Evolutionary conservation across 768 basidiomycete genomes (phyloP).

Genomic region (Exidia glandulosa): DNA sequence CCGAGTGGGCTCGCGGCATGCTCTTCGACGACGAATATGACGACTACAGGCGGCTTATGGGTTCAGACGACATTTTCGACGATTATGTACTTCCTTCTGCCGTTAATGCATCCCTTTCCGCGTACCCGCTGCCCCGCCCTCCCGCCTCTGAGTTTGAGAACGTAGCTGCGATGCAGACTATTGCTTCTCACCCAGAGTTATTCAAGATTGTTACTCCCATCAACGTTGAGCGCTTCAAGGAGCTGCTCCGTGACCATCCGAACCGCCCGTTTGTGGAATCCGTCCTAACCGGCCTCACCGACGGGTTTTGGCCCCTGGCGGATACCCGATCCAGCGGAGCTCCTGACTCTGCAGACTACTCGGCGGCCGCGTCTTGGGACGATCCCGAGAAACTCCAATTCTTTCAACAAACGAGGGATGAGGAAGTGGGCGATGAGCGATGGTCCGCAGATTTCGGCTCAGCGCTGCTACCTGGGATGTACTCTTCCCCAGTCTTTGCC

Average conservation of each 20-base stretch:
- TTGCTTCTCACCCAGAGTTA: conserved; percentile 6
- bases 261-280: conserved; percentile 28
- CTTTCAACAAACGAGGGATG: conserved; percentile 14
- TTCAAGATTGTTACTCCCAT: conserved; percentile 30
- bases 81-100: not conserved
- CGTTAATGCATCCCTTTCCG: not conserved
- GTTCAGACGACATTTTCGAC: not conserved
- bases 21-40: no score
- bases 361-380: not conserved
- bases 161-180: no score
- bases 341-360: conserved; percentile 9
- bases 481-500: conserved; percentile 25
- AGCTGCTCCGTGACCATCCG: conserved; percentile 22
- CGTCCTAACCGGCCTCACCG: conserved; percentile 16
- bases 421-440: conserved; percentile 10
- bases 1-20: not conserved
- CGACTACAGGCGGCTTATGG: no score
- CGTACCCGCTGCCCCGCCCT: not conserved
- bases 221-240: conserved; percentile 21
- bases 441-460: conserved; percentile 21
- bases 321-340: conserved; percentile 11
- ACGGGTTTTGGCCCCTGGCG: conserved; percentile 38
- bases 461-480: conserved; percentile 33
- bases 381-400: conserved; percentile 12
- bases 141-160: not conserved